phyloP scores from a whole-genome alignment of 176 grass and related monocot genomes.

The Canna indica region DNA sequence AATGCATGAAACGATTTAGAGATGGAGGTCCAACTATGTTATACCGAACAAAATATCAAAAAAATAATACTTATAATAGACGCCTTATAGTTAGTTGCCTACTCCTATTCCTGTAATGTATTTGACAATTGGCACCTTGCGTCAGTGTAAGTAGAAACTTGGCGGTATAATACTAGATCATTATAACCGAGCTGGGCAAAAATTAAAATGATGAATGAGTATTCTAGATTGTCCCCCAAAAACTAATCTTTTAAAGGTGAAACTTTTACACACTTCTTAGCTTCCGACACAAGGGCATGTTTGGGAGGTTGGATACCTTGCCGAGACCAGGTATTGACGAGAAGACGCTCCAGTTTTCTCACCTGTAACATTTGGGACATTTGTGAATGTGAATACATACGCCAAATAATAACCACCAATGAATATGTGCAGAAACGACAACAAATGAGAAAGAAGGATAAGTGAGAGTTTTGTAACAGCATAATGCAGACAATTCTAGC shows the following conservation, averaged over 20 bases:
- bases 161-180: too few species aligned
- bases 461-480: not conserved
- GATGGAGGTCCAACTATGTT: too few species aligned
- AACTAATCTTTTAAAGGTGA: conserved; percentile 26
- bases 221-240: not conserved
- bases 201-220: not conserved
- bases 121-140: too few species aligned
- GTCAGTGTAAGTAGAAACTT: too few species aligned
- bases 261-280: conserved; percentile 32
- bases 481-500: not conserved
- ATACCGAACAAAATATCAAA: too few species aligned
- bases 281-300: conserved; percentile 41
- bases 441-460: not conserved
- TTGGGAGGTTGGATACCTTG: conserved; percentile 37
- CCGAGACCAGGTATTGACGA: conserved; percentile 42
- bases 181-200: not conserved
- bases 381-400: conserved; percentile 3
- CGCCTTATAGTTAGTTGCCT: too few species aligned
- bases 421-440: not conserved
- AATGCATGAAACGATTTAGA: too few species aligned
- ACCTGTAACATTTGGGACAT: conserved; percentile 36
- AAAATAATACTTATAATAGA: too few species aligned
- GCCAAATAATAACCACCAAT: conserved; percentile 6
- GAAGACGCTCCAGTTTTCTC: conserved; percentile 40
- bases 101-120: too few species aligned